Evolutionary conservation across 192 early-diverging fungal species (phyloP).

Genomic region (Coemansia sp.): DNA sequence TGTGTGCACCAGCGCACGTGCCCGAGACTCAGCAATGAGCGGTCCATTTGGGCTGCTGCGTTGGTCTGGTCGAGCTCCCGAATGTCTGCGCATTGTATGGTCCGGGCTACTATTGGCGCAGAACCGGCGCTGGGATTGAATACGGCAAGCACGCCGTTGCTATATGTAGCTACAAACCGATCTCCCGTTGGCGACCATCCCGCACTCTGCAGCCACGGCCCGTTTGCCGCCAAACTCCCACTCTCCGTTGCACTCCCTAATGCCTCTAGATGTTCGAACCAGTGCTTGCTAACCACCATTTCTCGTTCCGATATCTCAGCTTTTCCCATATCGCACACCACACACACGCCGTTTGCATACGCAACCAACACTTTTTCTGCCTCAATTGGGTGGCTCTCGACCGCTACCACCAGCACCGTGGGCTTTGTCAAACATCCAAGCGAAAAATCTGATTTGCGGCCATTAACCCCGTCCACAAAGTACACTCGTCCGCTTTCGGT

Average conservation of each 20-base stretch:
- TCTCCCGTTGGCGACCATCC: conserved; percentile 43
- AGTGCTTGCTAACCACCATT: conserved; percentile 24
- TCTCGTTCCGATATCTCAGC: conserved; percentile 20
- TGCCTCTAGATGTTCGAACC: conserved; percentile 18
- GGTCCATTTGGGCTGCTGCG: conserved; percentile 11
- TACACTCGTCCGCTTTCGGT: conserved; percentile 45
- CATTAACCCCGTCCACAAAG: conserved; percentile 41
- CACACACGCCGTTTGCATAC: conserved; percentile 31
- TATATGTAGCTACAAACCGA: conserved; percentile 21
- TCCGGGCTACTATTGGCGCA: conserved; percentile 20
- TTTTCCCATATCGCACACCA: conserved; percentile 42
- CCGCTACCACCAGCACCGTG: conserved; percentile 21
- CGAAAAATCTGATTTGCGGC: conserved; percentile 46
- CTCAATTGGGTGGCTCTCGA: conserved; percentile 34
- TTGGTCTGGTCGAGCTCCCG: not conserved
- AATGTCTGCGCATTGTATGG: conserved; percentile 14
- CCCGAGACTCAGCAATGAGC: conserved; percentile 13
- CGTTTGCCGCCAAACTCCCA: not conserved
- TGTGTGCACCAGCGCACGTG: conserved; percentile 40
- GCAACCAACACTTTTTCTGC: conserved; percentile 42
- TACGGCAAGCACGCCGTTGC: conserved; percentile 36
- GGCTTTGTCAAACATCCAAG: conserved; percentile 23
- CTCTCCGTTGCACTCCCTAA: not conserved
- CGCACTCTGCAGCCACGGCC: conserved; percentile 18
- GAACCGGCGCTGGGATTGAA: conserved; percentile 14